These are phyloP conservation scores for Niveomyces coronatus DNA, from an alignment of 2,329 filamentous ascomycete genomes.

Conservation along the genomic window DNA sequence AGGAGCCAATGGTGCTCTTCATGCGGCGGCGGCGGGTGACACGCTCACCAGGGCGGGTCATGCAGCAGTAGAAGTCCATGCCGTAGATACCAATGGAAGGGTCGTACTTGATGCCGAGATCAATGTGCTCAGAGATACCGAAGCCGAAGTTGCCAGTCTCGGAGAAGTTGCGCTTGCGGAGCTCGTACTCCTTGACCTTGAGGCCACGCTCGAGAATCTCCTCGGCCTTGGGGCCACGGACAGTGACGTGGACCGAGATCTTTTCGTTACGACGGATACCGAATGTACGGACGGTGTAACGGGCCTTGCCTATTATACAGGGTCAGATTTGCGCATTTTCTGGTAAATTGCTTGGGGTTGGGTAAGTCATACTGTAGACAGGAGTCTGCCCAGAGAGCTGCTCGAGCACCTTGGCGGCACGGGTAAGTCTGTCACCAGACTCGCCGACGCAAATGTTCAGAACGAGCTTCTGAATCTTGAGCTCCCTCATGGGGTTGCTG, in stretches of 20 bases:
- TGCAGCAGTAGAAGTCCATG: constrained; percentile 99
- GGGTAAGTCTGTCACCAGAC: constrained; percentile 99
- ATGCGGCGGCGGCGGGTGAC: constrained; percentile 88
- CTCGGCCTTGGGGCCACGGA: constrained; percentile 95
- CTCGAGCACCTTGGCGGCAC: constrained; percentile 99
- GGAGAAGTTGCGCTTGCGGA: constrained; percentile 99
- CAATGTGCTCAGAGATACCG: constrained; percentile 99
- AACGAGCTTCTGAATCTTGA: constrained; percentile 98
- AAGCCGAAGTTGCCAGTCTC: constrained; percentile 99
- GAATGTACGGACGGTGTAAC: constrained; percentile 99
- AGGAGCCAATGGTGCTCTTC: constrained; percentile 76
- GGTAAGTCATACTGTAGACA: constrained; percentile 73
- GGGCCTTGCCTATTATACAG: constrained; percentile 72
- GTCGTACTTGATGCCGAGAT: constrained; percentile 99
- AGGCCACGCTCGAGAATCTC: constrained; percentile 99
- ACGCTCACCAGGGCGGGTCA: constrained; percentile 98
- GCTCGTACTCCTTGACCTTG: constrained; percentile 99
- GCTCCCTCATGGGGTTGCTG: constrained; percentile 98
- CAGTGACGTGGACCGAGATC: constrained; percentile 98
- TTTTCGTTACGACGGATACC: constrained; percentile 99
- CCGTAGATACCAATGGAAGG: constrained; percentile 97
- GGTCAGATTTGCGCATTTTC: constrained; percentile 11
- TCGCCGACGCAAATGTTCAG: constrained; percentile 99
- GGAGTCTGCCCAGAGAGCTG: constrained; percentile 99
- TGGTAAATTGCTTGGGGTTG: constrained; percentile 16